Evolutionary conservation across 805 yeast genomes (phyloP), one percentile per base, ranked within the genome.

Genomic region (Kodamaea laetipori): DNA sequence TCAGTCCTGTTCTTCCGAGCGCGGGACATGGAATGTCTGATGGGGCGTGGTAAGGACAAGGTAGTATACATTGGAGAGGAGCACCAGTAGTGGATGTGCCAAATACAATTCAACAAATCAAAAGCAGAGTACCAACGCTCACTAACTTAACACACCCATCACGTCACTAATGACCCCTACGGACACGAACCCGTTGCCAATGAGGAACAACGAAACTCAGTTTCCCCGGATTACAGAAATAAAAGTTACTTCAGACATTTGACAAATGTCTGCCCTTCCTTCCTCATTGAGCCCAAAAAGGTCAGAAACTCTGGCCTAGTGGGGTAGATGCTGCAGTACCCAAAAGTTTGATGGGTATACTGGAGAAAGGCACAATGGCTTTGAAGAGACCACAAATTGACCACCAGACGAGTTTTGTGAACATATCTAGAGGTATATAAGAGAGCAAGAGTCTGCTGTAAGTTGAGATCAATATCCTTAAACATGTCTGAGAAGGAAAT

Each of bases 401-500:
- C 6, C 24, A 17, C 34, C 34, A 30, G 34, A 17, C 34, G 34
- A 30, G 34, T 15, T 30, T 30, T 30, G 34, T 30, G 34, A 15
- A 15, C 34, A 30, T n/a, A 15, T 15, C 34, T 15, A 4, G 11
- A 12, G 19, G 19, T 30, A 30, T 30, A 30, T 30, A 30, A 30
- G 34, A 13, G 17, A 17, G 10, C 34, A n/a, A n/a, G 10, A 11
- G 19, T 30, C 34, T 30, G 34, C 34, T 19, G 17, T 15, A 15
- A 4, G 17, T 15, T 30, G n/a, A 17, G 11, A 27, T 11, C 15
- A 21, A 21, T 8, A 21, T 21, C 24, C 8, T 21, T 33, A 18
- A 21, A 18, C 25, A 35, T 35, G 38, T 35, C 38, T n/a, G 38
- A 35, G 19, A 35, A 35, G 27, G 38, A 13, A 21, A 24, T 21